Evolutionary conservation across 164 flowering plant species (phyloP).

Genomic region (Stephania japonica): DNA sequence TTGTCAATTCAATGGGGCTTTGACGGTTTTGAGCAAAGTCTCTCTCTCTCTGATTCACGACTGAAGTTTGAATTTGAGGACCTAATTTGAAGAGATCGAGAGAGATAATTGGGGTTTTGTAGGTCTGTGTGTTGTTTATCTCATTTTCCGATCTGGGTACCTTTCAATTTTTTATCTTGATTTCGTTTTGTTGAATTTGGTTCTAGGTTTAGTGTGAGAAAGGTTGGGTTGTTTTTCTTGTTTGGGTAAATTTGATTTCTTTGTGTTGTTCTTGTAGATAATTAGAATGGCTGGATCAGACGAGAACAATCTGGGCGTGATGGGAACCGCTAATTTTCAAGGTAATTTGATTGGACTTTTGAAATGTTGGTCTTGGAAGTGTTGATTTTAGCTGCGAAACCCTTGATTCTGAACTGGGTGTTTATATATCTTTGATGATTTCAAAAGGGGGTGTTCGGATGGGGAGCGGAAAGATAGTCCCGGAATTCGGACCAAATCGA

Average conservation of each 20-base stretch:
- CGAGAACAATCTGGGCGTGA: slow-evolving; percentile 54
- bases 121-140: slow-evolving; percentile 8
- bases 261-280: slow-evolving; percentile 14
- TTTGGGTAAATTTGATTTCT: background rate
- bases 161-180: background rate
- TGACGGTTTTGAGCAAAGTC: slow-evolving; percentile 13
- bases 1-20: slow-evolving; percentile 17
- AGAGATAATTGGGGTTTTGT: background rate
- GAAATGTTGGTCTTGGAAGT: background rate
- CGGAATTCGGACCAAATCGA: slow-evolving; percentile 42
- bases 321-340: slow-evolving; percentile 31
- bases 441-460: slow-evolving; percentile 25
- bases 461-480: slow-evolving; percentile 31
- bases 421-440: slow-evolving; percentile 8
- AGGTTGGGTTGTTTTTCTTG: background rate
- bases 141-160: slow-evolving; percentile 3
- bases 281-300: slow-evolving; percentile 59
- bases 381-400: slow-evolving; percentile 4
- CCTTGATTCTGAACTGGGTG: background rate
- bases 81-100: background rate
- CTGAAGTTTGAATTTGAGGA: background rate
- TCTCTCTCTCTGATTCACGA: slow-evolving; percentile 7
- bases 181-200: background rate
- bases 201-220: background rate
- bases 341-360: slow-evolving; percentile 25